Percentiles rank a stretch among this genome's conserved stretches.
phyloP scores from a whole-genome alignment of 495 filamentous ascomycete species.

The Aspergillus conjunctus region DNA sequence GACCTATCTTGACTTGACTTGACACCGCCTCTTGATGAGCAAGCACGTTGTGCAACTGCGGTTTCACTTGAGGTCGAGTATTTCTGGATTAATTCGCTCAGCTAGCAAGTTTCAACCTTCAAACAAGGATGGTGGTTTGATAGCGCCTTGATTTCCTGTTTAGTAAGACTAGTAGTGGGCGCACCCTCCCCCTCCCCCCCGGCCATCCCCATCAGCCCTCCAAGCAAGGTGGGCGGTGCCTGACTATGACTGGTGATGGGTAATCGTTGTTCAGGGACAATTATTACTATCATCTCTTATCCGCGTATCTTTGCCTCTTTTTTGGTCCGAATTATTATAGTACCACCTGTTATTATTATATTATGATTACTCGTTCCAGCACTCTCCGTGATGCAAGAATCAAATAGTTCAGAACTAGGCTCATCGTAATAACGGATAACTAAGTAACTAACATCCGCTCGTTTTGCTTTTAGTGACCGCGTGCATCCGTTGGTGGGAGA shows the following conservation, averaged over 20 bases:
- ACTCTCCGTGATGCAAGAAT: conserved; percentile 12
- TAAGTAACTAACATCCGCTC: conserved; percentile 3
- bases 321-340: background rate
- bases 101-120: background rate
- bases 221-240: conserved; percentile 14
- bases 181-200: background rate
- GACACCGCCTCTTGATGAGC: background rate
- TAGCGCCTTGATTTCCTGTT: conserved; percentile 17
- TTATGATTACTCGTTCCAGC: background rate
- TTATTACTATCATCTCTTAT: background rate
- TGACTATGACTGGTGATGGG: conserved; percentile 5
- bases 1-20: background rate
- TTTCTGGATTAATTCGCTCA: conserved; percentile 6
- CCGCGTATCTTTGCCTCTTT: background rate
- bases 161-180: background rate
- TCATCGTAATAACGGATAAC: background rate
- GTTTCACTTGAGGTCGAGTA: background rate
- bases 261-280: background rate
- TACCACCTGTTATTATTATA: background rate
- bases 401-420: conserved; percentile 9
- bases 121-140: conserved; percentile 14
- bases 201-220: background rate
- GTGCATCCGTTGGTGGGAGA: conserved; percentile 16
- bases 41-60: conserved; percentile 3
- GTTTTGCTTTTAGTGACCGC: conserved; percentile 4